Evolutionary conservation across 495 filamentous ascomycete genomes (phyloP).

Genomic region (Hypomontagnella monticulosa): DNA sequence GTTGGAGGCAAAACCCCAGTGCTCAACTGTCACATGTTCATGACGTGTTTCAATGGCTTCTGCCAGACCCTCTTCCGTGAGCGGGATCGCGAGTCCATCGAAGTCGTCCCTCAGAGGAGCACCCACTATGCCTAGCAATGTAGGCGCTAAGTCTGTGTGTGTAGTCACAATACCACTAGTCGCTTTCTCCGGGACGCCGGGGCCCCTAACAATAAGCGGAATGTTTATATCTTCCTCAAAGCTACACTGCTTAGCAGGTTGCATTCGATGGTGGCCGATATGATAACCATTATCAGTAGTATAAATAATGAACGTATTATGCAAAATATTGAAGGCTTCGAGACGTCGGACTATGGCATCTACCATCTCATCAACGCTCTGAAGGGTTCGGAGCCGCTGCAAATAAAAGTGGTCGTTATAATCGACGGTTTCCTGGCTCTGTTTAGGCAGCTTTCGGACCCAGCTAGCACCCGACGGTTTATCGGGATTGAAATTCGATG

Average conservation of each 20-base stretch:
- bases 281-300: slow-evolving; percentile 81
- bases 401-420: slow-evolving; percentile 77
- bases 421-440: slow-evolving; percentile 64
- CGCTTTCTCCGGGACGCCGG: slow-evolving; percentile 58
- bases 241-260: slow-evolving; percentile 75
- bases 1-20: slow-evolving; percentile 64
- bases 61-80: slow-evolving; percentile 46
- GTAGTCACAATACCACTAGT: slow-evolving; percentile 68
- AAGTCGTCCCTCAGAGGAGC: slow-evolving; percentile 62
- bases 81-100: slow-evolving; percentile 67
- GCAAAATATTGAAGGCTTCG: slow-evolving; percentile 60
- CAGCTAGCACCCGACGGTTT: slow-evolving; percentile 68
- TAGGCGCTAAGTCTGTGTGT: slow-evolving; percentile 76
- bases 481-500: slow-evolving; percentile 64
- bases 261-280: slow-evolving; percentile 76
- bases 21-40: slow-evolving; percentile 75
- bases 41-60: slow-evolving; percentile 52
- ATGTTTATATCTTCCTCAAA: slow-evolving; percentile 81
- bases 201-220: slow-evolving; percentile 70
- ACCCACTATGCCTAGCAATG: slow-evolving; percentile 65
- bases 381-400: slow-evolving; percentile 68
- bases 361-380: slow-evolving; percentile 76
- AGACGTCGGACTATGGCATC: slow-evolving; percentile 64
- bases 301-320: slow-evolving; percentile 77
- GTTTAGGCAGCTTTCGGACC: slow-evolving; percentile 63